Evolutionary conservation across 148 eudicot species (phyloP).

Genomic region (Oxyria digyna): DNA sequence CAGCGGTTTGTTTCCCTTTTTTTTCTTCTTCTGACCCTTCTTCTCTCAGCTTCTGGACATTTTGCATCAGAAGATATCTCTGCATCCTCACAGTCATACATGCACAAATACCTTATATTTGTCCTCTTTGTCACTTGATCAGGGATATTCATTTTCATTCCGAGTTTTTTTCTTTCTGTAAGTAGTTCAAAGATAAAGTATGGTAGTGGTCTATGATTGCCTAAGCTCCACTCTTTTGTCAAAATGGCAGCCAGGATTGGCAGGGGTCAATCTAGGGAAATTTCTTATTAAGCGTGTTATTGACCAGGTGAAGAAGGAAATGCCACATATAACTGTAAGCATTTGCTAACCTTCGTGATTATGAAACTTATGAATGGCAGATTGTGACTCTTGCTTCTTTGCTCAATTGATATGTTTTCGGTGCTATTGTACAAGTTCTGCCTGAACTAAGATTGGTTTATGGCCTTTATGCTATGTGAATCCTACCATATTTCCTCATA

Average conservation of each 20-base stretch:
- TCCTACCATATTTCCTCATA: neutral
- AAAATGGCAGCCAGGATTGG: constrained; percentile 73
- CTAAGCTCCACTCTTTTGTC: constrained; percentile 4
- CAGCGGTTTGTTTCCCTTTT: too few species aligned
- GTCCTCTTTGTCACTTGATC: neutral
- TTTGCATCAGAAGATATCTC: neutral
- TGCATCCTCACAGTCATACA: neutral
- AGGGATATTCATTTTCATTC: neutral
- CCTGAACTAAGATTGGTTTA: neutral
- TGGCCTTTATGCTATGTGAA: neutral
- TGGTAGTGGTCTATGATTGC: constrained; percentile 4
- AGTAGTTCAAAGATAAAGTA: neutral
- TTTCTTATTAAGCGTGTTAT: constrained; percentile 94
- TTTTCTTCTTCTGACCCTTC: neutral
- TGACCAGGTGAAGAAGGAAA: constrained; percentile 77
- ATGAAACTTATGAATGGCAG: neutral
- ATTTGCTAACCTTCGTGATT: neutral
- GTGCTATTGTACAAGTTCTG: neutral
- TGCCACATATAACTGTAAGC: constrained; percentile 87
- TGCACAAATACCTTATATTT: too few species aligned
- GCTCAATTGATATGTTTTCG: neutral
- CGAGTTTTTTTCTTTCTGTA: neutral
- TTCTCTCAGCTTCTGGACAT: neutral
- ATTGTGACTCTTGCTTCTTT: neutral
- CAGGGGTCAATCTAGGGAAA: constrained; percentile 91